phyloP scores from a whole-genome alignment of 192 early-diverging fungal genomes.

The Kappamyces sp. region DNA sequence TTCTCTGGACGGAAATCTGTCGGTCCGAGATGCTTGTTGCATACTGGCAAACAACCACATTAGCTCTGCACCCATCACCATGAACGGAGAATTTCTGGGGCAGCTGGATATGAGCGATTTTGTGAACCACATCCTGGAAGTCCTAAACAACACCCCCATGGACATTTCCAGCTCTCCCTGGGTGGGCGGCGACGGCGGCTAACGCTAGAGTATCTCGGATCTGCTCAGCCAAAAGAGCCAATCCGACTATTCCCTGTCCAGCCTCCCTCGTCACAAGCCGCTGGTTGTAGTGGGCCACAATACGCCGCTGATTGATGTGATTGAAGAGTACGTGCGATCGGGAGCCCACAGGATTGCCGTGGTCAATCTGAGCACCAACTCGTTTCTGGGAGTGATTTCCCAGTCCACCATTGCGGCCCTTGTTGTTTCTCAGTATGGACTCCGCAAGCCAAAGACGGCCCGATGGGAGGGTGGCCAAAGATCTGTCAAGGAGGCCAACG shows the following conservation, averaged over 20 bases:
- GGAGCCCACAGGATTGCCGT: constrained; percentile 40
- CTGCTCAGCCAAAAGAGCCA: constrained; percentile 31
- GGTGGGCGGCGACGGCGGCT: neutral
- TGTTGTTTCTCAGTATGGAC: constrained; percentile 34
- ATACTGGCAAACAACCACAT: constrained; percentile 42
- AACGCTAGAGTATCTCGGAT: constrained; percentile 42
- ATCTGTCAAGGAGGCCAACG: constrained; percentile 32
- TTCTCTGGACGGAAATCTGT: neutral
- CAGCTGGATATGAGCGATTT: constrained; percentile 52
- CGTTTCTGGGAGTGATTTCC: constrained; percentile 42
- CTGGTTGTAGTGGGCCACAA: constrained; percentile 31
- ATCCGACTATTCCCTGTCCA: constrained; percentile 37
- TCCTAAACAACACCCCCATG: constrained; percentile 39
- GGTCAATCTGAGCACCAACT: constrained; percentile 19
- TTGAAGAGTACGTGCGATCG: constrained; percentile 29
- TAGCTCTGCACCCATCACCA: constrained; percentile 39
- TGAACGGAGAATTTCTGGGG: constrained; percentile 36
- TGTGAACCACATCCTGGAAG: constrained; percentile 38
- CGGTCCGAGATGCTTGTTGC: constrained; percentile 23
- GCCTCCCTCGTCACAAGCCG: constrained; percentile 39
- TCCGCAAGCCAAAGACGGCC: constrained; percentile 8
- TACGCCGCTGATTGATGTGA: constrained; percentile 26
- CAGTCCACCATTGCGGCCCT: constrained; percentile 31
- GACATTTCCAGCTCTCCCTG: constrained; percentile 10
- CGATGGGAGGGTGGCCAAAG: constrained; percentile 29